Evolutionary conservation across 2,329 filamentous ascomycete genomes (phyloP), one percentile per base, ranked within the genome.

Genomic region (Fonsecaea multimorphosa): DNA sequence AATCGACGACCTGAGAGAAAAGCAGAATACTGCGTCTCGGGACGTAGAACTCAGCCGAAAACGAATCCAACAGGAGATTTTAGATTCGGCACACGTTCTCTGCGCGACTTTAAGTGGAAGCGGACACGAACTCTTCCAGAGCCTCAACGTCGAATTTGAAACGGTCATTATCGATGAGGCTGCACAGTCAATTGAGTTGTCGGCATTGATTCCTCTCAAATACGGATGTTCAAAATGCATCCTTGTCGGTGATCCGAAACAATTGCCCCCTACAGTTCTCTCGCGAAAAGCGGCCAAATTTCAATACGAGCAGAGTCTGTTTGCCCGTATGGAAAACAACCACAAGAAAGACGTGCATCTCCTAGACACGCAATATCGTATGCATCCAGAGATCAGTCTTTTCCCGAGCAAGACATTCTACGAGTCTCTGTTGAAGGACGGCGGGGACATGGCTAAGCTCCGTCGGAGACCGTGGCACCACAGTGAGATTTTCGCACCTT

Each of bases 101-200:
- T 99, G 95, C 78, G 91, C 94, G 49, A 99, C 95, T 0, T 87
- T 99, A 57, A 97, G 93, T 77, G 95, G 94, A 73, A 94, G 91
- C 77, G 95, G 95, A 2, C 96, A 99, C 74, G 95, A 99, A 71
- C 96, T 98, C 88, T 97, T 99, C 81, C 92, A 94, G 78, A 91
- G 90, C 72, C 81, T 99, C 63, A 93, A 91, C 73, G 92, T 99
- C 58, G 95, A 99, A 77, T 99, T 99, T 72, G 95, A 99, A 79
- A 98, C 95, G 0, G 95, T 99, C 70, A 91, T 99, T 72, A 97
- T 99, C 69, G 95, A 99, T 73, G 95, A 99, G 80, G 95, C 95
- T 2, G 95, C 95, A 16, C 95, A 99, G 83, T 99, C 94, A 77
- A 96, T 99, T 67, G 95, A 99, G 80, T 85, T 99, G 75, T 97